Conservation (phyloP, 1,284 basidiomycete genomes). For the Mycena sp. region DNA sequence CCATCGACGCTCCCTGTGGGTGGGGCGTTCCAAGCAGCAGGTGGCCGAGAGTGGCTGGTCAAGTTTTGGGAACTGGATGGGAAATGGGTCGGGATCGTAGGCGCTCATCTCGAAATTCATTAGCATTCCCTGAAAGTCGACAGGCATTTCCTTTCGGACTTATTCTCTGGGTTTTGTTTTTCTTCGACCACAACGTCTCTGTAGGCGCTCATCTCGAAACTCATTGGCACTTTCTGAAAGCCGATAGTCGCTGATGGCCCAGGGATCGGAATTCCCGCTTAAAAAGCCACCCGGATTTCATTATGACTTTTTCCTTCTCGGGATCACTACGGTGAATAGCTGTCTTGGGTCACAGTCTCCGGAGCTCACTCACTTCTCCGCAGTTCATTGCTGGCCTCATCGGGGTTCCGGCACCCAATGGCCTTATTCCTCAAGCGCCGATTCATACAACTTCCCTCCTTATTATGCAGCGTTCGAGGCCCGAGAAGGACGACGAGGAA, state of each 20-base stretch:
- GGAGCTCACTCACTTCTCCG: background rate
- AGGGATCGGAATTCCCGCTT: conserved; percentile 91
- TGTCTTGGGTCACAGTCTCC: background rate
- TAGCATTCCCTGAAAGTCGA: too few relatives aligned
- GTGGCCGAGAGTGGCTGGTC: conserved; percentile 87
- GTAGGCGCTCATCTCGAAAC: conserved; percentile 16
- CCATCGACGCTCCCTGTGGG: conserved; percentile 77
- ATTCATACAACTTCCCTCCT: conserved; percentile 91
- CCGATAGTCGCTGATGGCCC: conserved; percentile 87
- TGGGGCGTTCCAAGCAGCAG: conserved; percentile 79
- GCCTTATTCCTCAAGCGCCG: conserved; percentile 95
- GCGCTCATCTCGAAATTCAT: too few relatives aligned
- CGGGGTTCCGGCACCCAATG: conserved; percentile 94
- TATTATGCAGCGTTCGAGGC: conserved; percentile 67
- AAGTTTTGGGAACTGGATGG: conserved; percentile 91
- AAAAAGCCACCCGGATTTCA: conserved; percentile 95
- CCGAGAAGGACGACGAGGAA: conserved; percentile 39
- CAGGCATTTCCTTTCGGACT: conserved; percentile 75
- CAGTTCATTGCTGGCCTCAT: conserved; percentile 88
- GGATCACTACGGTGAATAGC: conserved; percentile 76
- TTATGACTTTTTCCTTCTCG: conserved; percentile 90
- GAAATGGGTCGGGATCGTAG: conserved; percentile 87
- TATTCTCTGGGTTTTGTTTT: conserved; percentile 79
- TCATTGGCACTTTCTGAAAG: conserved; percentile 10
- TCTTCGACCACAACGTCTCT: conserved; percentile 89